Percentiles rank a stretch among this genome's conserved stretches.
These are phyloP conservation scores for Ustilago vetiveriae DNA, from an alignment of 1,284 basidiomycete species.

Conservation along the genomic window DNA sequence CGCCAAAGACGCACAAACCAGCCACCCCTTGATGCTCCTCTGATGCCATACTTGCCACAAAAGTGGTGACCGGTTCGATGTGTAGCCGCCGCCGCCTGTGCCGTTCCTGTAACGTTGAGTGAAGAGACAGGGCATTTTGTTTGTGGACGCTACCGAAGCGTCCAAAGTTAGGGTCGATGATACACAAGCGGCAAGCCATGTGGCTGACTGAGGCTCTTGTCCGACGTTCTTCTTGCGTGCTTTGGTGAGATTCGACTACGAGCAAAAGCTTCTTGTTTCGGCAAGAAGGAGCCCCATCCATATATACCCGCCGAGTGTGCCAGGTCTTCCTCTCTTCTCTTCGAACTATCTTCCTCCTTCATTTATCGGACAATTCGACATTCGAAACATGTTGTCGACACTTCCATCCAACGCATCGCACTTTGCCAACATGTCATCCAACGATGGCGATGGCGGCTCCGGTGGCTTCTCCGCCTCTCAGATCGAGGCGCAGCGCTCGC, in stretches of 20 bases:
- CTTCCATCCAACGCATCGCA: constrained; percentile 20
- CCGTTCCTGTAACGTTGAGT: not conserved
- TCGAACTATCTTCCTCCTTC: not conserved
- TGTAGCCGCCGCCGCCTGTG: not conserved
- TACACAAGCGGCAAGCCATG: too few relatives aligned
- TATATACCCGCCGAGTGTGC: not conserved
- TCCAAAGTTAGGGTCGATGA: too few relatives aligned
- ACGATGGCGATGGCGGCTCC: constrained; percentile 22
- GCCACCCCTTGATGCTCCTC: not conserved
- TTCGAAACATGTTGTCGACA: constrained; percentile 31
- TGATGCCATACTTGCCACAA: not conserved
- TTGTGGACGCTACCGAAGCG: too few relatives aligned
- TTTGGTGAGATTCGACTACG: not conserved
- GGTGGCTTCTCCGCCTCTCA: constrained; percentile 44
- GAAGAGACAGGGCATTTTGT: too few relatives aligned
- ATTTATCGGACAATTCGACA: too few relatives aligned
- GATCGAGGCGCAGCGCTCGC: constrained; percentile 50
- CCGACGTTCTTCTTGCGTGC: not conserved
- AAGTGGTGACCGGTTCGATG: not conserved
- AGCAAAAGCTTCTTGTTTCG: not conserved
- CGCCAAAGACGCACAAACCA: not conserved
- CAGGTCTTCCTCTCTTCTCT: not conserved
- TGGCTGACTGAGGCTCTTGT: too few relatives aligned
- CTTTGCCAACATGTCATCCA: constrained; percentile 16
- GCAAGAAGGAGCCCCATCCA: not conserved